Conservation (phyloP, 805 yeast species). For the Candida khao-thaluensis region DNA sequence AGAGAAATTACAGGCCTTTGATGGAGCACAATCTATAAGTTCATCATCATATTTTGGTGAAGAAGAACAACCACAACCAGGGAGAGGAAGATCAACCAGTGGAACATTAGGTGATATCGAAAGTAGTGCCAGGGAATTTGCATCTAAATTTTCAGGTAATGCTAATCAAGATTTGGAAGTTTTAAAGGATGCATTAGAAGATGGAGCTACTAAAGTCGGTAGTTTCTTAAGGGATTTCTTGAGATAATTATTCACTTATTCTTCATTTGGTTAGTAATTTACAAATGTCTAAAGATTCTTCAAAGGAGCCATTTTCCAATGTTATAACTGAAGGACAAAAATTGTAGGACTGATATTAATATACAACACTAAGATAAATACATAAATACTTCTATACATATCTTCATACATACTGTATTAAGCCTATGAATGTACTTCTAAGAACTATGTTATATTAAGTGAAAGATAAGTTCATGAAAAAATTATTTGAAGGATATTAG, state of each 20-base stretch:
- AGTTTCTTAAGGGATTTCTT: constrained; percentile 84
- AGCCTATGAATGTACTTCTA: no score
- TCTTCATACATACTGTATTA: no score
- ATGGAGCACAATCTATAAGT: constrained; percentile 87
- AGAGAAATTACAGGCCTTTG: constrained; percentile 74
- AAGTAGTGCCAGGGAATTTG: constrained; percentile 58
- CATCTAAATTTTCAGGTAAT: constrained; percentile 65
- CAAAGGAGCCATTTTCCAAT: no score
- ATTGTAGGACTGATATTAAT: constrained; percentile 2
- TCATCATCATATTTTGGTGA: constrained; percentile 92
- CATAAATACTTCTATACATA: no score
- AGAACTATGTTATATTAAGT: no score
- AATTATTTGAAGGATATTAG: no score
- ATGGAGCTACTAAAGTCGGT: constrained; percentile 88
- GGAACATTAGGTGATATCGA: constrained; percentile 50
- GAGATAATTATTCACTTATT: constrained; percentile 29
- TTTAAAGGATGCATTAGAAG: constrained; percentile 87
- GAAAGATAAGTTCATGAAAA: no score
- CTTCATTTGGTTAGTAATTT: no score
- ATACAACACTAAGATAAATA: no score
- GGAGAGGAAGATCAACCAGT: constrained; percentile 17
- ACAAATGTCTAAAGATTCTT: no score
- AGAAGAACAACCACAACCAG: constrained; percentile 48
- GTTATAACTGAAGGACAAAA: no score
- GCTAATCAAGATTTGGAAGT: constrained; percentile 89